Evolutionary conservation across 768 basidiomycete species (phyloP).

Genomic region (Russula brevipes): DNA sequence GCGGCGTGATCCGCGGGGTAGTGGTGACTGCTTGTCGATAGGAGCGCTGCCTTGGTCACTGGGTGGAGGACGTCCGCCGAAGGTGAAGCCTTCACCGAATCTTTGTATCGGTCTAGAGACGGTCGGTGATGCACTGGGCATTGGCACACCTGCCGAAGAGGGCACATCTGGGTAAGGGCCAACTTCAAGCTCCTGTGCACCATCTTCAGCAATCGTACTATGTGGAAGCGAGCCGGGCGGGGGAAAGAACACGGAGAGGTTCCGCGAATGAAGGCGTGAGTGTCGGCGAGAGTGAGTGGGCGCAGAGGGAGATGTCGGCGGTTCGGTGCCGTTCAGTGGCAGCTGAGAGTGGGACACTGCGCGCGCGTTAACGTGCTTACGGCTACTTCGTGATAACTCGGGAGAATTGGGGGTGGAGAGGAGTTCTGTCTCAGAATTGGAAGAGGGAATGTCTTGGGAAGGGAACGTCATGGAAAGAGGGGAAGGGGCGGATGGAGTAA

Average conservation of each 20-base stretch:
- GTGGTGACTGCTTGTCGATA: conserved; percentile 28
- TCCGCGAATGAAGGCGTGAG: conserved; percentile 79
- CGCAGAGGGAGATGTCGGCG: conserved; percentile 27
- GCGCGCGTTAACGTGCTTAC: conserved; percentile 6
- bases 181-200: conserved; percentile 47
- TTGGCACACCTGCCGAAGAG: conserved; percentile 2
- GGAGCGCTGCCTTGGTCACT: conserved; percentile 27
- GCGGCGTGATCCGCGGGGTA: conserved; percentile 40
- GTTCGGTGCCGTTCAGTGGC: conserved; percentile 8
- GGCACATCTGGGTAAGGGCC: conserved; percentile 27
- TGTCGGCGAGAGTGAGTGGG: conserved; percentile 43
- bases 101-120: conserved; percentile 33
- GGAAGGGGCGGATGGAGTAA: conserved; percentile 46
- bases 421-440: conserved; percentile 5
- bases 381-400: conserved; percentile 8
- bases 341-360: conserved; percentile 21
- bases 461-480: conserved; percentile 44
- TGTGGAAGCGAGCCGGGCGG: conserved; percentile 60
- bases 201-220: conserved; percentile 64
- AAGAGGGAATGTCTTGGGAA: conserved; percentile 28
- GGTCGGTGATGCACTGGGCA: conserved; percentile 44
- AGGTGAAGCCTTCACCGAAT: conserved; percentile 56
- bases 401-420: conserved; percentile 8
- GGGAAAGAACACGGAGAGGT: conserved; percentile 89
- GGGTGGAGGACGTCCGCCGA: conserved; percentile 51